Evolutionary conservation across 2,329 filamentous ascomycete species (phyloP).

Genomic region (Raffaelea albimanens): DNA sequence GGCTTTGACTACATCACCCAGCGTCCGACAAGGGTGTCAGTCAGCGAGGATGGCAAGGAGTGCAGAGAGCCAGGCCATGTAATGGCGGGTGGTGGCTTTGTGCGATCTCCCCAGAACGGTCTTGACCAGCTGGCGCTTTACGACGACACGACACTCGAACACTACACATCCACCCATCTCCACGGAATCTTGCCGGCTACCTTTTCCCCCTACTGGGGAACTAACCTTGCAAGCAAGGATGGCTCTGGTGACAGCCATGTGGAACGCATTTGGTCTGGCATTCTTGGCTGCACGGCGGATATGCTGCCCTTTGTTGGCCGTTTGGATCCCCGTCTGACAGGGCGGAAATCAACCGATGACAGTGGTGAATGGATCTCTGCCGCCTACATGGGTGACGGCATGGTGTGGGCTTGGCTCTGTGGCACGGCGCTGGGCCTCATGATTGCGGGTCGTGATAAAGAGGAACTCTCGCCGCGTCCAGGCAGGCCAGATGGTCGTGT

Average conservation of each 20-base stretch:
- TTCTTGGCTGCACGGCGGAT: conserved; percentile 38
- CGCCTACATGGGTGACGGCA: conserved; percentile 42
- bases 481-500: conserved; percentile 28
- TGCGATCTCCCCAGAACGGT: conserved; percentile 29
- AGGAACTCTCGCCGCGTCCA: conserved; percentile 17
- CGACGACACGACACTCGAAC: conserved; percentile 33
- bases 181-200: conserved; percentile 31
- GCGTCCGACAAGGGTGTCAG: conserved; percentile 19
- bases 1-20: conserved; percentile 46
- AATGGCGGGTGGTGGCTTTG: conserved; percentile 45
- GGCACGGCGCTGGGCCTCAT: conserved; percentile 37
- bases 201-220: conserved; percentile 28
- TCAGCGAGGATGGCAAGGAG: conserved; percentile 11
- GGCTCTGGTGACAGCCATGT: conserved; percentile 15
- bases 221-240: conserved; percentile 10
- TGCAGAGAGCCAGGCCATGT: conserved; percentile 27
- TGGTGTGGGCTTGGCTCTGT: conserved; percentile 44
- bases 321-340: conserved; percentile 25
- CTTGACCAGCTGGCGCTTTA: conserved; percentile 35
- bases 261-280: conserved; percentile 38
- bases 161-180: conserved; percentile 27
- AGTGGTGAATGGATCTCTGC: conserved; percentile 41
- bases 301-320: conserved; percentile 36
- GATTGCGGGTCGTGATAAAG: conserved; percentile 29
- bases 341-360: neutral